Evolutionary conservation across 257 asterid species (phyloP), one percentile per base, ranked within the genome.

Genomic region (Rhazya stricta): DNA sequence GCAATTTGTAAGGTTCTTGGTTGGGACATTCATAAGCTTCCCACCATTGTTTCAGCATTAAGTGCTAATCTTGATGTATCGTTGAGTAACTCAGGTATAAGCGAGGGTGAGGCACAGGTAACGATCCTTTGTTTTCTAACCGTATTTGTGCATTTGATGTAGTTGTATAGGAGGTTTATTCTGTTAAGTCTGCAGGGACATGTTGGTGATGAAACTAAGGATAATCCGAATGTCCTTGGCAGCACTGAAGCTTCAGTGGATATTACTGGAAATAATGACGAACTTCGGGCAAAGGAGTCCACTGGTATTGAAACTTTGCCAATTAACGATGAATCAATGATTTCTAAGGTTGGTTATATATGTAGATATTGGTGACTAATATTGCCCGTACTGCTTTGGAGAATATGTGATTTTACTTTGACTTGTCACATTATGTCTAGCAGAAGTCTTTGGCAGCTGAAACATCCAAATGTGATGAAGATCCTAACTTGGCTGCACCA

Each of bases 1-100:
- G 93, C 84, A 5, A 85, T 90, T 58, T 94, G 97, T 71, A 82
- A 90, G 83, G 79, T 87, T 80, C 91, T 91, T 84, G 91, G 95
- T 63, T 94, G 98, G 98, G 94, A 90, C 57, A 83, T 89, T 66
- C 76, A 84, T 83, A 69, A 74, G 73, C 91, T 93, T 60, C 76
- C 88, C 12, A 21, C 81, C 25, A 53, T 86, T 81, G 88, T 73
- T n/a, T 83, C 89, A 18, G 65, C 70, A 77, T 65, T 86, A 62
- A 69, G 83, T 56, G 82, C 67, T 15, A 78, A 65, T 25, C 34
- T 57, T 13, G 61, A 45, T 50, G 37, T 9, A 12, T 12, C 69
- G 36, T 60, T 39, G 41, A 60, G 57, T 42, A 81, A 81, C 56
- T 62, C 80, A 8, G 73, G 46, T 87, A 58, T 56, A 54, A 15